These are phyloP conservation scores for Hypoxylon sp. DNA, from an alignment of 2,329 filamentous ascomycete species.

Conservation along the genomic window DNA sequence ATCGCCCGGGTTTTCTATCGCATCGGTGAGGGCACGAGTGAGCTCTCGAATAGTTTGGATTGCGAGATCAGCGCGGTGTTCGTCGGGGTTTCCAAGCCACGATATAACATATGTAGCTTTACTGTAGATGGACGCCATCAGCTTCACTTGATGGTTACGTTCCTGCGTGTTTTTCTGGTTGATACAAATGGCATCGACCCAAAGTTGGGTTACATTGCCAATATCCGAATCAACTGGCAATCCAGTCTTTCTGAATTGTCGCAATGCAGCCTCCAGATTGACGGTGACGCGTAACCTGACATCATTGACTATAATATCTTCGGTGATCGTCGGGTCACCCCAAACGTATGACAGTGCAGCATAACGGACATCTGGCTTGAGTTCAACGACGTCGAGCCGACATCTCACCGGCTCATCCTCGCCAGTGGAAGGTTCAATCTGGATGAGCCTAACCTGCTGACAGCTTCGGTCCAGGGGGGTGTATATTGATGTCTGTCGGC, in stretches of 20 bases:
- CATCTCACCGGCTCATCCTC: slow-evolving; percentile 3
- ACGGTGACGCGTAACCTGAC: neutral
- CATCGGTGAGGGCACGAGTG: no score
- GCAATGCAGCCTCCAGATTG: slow-evolving; percentile 10
- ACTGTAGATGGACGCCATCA: no score
- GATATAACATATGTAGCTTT: no score
- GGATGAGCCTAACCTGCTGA: slow-evolving; percentile 5
- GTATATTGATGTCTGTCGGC: no score
- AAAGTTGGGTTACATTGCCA: neutral
- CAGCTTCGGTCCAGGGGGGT: neutral
- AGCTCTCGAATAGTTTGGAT: no score
- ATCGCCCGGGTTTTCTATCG: no score
- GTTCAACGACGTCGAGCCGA: neutral
- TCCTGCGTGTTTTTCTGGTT: neutral
- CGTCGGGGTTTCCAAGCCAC: no score
- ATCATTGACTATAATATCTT: slow-evolving; percentile 14
- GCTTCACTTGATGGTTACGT: neutral
- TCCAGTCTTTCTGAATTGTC: neutral
- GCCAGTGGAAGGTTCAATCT: slow-evolving; percentile 1
- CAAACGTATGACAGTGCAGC: slow-evolving; percentile 20
- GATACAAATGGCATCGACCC: slow-evolving; percentile 11
- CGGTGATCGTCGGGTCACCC: neutral
- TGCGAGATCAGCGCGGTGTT: no score
- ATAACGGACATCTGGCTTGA: neutral
- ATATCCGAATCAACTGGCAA: neutral